Evolutionary conservation across 805 yeast species (phyloP).

Genomic region (Lipomyces sp.): DNA sequence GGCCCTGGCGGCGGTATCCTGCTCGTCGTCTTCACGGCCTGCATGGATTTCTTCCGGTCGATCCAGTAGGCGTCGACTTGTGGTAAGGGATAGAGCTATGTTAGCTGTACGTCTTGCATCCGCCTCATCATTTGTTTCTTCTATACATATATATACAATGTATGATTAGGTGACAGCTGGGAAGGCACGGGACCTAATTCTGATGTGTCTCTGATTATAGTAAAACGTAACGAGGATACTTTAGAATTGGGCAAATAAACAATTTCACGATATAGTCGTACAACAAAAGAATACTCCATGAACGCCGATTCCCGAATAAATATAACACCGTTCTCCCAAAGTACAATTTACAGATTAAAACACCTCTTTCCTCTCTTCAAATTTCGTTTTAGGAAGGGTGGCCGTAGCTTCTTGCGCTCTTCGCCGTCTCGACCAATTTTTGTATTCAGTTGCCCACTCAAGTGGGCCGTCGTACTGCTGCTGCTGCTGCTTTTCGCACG

Average conservation of each 20-base stretch:
- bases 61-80: no score
- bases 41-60: slow-evolving; percentile 80
- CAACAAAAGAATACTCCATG: no score
- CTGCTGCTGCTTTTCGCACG: background rate
- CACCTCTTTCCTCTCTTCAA: no score
- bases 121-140: background rate
- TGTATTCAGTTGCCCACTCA: background rate
- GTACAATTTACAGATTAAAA: no score
- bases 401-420: background rate
- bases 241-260: no score
- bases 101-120: no score
- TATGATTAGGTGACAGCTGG: no score
- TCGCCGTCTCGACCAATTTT: slow-evolving; percentile 4
- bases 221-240: background rate
- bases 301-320: no score
- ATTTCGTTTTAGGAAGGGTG: no score
- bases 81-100: no score
- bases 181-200: background rate
- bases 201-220: background rate
- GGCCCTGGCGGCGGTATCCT: slow-evolving; percentile 99
- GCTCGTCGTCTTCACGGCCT: slow-evolving; percentile 90
- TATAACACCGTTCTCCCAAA: no score
- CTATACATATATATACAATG: background rate
- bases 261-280: no score
- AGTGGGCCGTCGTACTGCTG: background rate